Percentiles rank a stretch among this genome's conserved stretches.
Conservation (phyloP, 306 rosid species). For the Lupinus albus region DNA sequence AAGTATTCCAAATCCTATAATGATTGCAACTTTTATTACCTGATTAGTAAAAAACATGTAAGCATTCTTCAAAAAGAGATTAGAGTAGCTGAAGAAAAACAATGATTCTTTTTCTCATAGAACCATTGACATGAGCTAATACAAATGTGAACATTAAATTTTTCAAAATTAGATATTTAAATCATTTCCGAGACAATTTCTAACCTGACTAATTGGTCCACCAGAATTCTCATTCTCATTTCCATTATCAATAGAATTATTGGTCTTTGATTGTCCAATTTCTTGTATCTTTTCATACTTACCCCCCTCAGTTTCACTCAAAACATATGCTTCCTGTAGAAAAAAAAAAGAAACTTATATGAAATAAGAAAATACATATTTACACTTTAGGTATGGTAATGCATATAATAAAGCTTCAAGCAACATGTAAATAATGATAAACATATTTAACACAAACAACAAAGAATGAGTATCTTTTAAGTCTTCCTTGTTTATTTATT, state of each 20-base stretch:
- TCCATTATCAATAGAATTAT: conserved; percentile 48
- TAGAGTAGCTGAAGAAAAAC: background rate
- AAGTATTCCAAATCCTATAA: conserved; percentile 78
- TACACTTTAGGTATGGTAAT: background rate
- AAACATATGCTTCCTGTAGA: conserved; percentile 44
- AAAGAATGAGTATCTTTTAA: conserved; percentile 3
- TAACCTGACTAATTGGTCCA: conserved; percentile 70
- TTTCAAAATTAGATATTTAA: too few species aligned
- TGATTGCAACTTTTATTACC: conserved; percentile 72
- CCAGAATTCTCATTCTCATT: conserved; percentile 52
- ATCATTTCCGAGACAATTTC: too few species aligned
- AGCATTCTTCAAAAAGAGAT: conserved; percentile 25
- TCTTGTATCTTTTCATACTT: conserved; percentile 39
- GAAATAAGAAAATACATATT: conserved; percentile 8
- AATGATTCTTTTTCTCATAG: conserved; percentile 8
- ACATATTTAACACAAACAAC: conserved; percentile 3
- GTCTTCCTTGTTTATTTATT: conserved; percentile 17
- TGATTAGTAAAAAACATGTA: conserved; percentile 40
- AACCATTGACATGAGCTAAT: conserved; percentile 9
- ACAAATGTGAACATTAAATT: background rate
- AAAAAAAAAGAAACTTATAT: background rate
- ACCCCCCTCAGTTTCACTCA: conserved; percentile 38
- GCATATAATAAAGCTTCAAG: conserved; percentile 17
- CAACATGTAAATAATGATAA: background rate
- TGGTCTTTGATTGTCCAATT: conserved; percentile 40